Percentiles rank a stretch among this genome's conserved stretches.
phyloP scores from a whole-genome alignment of 2,329 filamentous ascomycete species.

The Pestalotiopsis fici region DNA sequence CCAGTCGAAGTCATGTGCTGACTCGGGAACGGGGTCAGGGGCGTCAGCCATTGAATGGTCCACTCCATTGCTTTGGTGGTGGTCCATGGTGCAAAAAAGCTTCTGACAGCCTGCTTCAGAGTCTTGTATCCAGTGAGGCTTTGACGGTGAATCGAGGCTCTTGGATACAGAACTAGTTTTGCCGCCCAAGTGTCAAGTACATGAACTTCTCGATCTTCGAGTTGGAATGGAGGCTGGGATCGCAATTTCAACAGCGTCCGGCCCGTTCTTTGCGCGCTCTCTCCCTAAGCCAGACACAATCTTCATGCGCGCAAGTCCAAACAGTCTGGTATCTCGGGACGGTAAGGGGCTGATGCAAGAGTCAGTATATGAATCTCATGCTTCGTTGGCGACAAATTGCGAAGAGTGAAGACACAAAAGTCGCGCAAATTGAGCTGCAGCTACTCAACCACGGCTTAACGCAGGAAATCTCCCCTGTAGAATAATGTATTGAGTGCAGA shows the following conservation, averaged over 20 bases:
- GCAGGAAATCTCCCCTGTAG: no score
- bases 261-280: neutral
- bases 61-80: slow-evolving; percentile 31
- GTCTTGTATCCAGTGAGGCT: neutral
- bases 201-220: neutral
- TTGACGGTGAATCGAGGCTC: neutral
- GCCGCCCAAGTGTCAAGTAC: neutral
- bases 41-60: slow-evolving; percentile 46
- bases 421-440: no score
- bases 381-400: neutral
- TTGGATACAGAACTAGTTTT: neutral
- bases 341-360: neutral
- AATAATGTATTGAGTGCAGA: neutral
- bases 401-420: neutral
- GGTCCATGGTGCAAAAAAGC: neutral
- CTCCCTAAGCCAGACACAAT: neutral
- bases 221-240: no score
- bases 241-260: neutral
- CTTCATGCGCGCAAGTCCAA: neutral
- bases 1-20: slow-evolving; percentile 27
- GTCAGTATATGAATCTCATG: neutral
- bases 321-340: neutral
- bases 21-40: slow-evolving; percentile 33
- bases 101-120: neutral
- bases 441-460: no score